Evolutionary conservation across 768 basidiomycete species (phyloP).

Genomic region (Mycena maculata): DNA sequence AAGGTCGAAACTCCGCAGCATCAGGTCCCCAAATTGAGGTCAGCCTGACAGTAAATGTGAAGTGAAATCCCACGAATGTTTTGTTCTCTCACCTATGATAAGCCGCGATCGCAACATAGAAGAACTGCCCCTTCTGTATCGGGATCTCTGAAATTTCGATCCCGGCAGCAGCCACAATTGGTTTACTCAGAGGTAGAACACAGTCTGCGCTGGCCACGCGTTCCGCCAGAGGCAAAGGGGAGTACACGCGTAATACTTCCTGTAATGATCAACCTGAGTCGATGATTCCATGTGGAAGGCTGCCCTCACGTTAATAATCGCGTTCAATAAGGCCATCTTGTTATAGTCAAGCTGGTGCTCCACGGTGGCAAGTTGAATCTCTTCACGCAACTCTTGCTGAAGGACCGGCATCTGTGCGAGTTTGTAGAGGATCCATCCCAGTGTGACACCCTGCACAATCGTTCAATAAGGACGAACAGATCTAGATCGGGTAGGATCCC

Average conservation of each 20-base stretch:
- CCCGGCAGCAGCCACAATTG: slow-evolving; percentile 23
- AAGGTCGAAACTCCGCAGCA: slow-evolving; percentile 34
- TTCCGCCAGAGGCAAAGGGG: no score
- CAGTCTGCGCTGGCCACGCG: no score
- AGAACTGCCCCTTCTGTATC: slow-evolving; percentile 22
- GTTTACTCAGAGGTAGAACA: neutral
- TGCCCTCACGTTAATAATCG: slow-evolving; percentile 8
- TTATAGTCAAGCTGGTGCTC: neutral
- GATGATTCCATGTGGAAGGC: no score
- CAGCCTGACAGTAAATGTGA: slow-evolving; percentile 4
- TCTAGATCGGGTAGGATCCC: neutral
- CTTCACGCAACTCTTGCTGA: neutral
- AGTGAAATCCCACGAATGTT: no score
- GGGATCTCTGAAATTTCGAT: slow-evolving; percentile 22
- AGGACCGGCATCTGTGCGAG: slow-evolving; percentile 3
- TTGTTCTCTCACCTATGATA: slow-evolving; percentile 19
- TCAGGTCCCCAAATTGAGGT: slow-evolving; percentile 33
- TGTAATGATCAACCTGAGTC: neutral
- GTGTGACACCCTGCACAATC: neutral
- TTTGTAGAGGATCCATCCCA: slow-evolving; percentile 9
- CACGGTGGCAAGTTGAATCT: neutral
- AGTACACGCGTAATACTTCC: slow-evolving; percentile 4
- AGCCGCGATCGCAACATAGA: slow-evolving; percentile 24
- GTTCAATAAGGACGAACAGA: neutral
- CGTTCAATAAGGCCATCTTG: slow-evolving; percentile 9